Percentiles rank a stretch among this genome's conserved stretches.
These are phyloP conservation scores for Spiromastix sp. DNA, from an alignment of 2,329 filamentous ascomycete species.

Conservation along the genomic window DNA sequence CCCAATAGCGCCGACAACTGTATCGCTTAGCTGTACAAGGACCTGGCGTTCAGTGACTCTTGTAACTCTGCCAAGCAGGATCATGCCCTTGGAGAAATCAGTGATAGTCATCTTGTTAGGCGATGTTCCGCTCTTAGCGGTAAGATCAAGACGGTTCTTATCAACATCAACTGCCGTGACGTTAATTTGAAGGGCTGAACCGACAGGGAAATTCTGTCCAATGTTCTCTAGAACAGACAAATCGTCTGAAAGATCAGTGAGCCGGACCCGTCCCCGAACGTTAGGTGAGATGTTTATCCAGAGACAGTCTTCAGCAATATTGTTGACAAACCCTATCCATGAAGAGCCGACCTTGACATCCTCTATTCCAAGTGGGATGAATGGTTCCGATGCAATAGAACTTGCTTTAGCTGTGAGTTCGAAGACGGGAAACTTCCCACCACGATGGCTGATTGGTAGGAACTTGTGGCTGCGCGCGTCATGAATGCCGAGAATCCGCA, in stretches of 20 bases:
- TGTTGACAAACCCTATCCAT: slow-evolving; percentile 83
- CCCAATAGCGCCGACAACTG: slow-evolving; percentile 67
- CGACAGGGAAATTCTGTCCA: slow-evolving; percentile 71
- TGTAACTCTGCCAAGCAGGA: slow-evolving; percentile 73
- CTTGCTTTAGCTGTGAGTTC: slow-evolving; percentile 77
- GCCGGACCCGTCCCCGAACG: slow-evolving; percentile 71
- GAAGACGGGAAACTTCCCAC: slow-evolving; percentile 65
- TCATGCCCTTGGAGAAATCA: slow-evolving; percentile 65
- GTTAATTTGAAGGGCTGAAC: slow-evolving; percentile 74
- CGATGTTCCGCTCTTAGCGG: slow-evolving; percentile 54
- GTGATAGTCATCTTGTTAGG: slow-evolving; percentile 55
- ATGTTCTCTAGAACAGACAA: slow-evolving; percentile 67
- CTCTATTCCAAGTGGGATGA: slow-evolving; percentile 58
- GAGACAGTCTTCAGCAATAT: slow-evolving; percentile 64
- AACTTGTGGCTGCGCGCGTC: slow-evolving; percentile 86
- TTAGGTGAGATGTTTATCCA: slow-evolving; percentile 90
- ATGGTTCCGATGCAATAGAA: slow-evolving; percentile 40
- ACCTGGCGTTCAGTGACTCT: slow-evolving; percentile 77
- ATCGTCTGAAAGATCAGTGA: slow-evolving; percentile 81
- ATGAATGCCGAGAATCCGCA: slow-evolving; percentile 75
- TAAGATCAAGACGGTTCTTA: slow-evolving; percentile 70
- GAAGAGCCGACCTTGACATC: slow-evolving; percentile 61
- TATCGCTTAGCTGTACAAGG: slow-evolving; percentile 74
- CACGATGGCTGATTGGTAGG: slow-evolving; percentile 78
- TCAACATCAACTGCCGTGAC: slow-evolving; percentile 64